A percentile compares a stretch with the other conserved stretches of the same genome.
phyloP scores from a whole-genome alignment of 768 basidiomycete genomes.

The Infundibulicybe gibba region DNA sequence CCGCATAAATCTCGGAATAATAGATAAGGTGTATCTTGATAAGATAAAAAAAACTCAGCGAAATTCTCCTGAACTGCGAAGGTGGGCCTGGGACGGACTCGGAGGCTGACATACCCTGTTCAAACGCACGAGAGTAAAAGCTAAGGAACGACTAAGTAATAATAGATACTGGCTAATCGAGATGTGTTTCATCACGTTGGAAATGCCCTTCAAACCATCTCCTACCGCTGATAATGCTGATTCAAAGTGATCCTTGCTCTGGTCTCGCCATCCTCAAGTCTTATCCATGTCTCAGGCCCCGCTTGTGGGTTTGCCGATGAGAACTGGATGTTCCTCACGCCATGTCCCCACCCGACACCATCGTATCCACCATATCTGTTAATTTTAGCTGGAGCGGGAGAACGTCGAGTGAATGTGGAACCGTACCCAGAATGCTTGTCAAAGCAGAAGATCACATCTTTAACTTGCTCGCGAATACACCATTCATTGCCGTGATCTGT shows the following conservation, averaged over 20 bases:
- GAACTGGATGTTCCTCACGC: constrained; percentile 63
- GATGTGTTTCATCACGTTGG: no score
- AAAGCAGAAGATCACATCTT: constrained; percentile 70
- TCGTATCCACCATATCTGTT: constrained; percentile 71
- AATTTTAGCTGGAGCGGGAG: background rate
- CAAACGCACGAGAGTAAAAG: no score
- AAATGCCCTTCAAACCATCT: no score
- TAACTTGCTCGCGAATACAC: constrained; percentile 67
- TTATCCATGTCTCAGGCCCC: constrained; percentile 60
- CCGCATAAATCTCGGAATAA: no score
- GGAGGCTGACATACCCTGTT: no score
- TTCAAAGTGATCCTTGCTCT: constrained; percentile 53
- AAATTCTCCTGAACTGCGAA: no score
- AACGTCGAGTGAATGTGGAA: background rate
- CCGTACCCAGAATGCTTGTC: constrained; percentile 73
- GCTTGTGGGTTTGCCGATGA: constrained; percentile 39
- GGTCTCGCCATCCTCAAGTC: constrained; percentile 56
- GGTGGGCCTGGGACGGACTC: no score
- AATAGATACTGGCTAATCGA: no score
- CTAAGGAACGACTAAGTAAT: no score
- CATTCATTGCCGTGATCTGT: constrained; percentile 78
- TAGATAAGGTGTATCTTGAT: no score
- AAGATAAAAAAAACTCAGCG: no score
- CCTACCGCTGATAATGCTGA: constrained; percentile 26
- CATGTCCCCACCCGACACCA: constrained; percentile 52